Evolutionary conservation across 2,329 filamentous ascomycete species (phyloP), one percentile per base, ranked within the genome.

Genomic region (Hirsutella thompsonii): DNA sequence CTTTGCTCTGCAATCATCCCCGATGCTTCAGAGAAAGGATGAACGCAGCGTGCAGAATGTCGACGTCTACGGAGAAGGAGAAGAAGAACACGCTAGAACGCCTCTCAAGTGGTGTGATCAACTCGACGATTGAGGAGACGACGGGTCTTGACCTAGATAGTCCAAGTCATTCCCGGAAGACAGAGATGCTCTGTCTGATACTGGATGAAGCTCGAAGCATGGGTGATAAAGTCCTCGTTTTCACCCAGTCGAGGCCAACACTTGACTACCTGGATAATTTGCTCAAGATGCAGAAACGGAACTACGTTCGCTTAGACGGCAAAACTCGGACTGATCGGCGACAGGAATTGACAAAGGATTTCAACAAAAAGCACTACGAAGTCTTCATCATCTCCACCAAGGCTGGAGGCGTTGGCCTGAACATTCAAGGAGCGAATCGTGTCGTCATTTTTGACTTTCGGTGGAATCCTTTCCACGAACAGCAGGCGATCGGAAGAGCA

Each of bases 401-500:
- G 44, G 86, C 89, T 8, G 89, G 88, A 19, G 86, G 87, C 0
- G 64, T 88, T 2, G 89, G 89, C 0, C 67, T 94, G 38, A 95
- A 95, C 45, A 81, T 95, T 11, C 75, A 76, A 33, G 80, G 82
- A 1, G 89, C 89, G 1, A 94, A 88, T 55, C 76, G 89, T 18
- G 84, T 94, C 1, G 73, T 95, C 18, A 81, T 95, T 18, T 83
- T 93, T 42, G 89, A 95, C 55, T 86, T 83, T 53, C 69, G 72
- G 45, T 94, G 80, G 62, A 92, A 89, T 47, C 89, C 89, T 0
- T 72, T 79, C 5, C 70, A 80, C 54, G 89, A 94, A 57, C 81
- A 88, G 52, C 89, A 95, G 60, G 89, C 89, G 2, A 76, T 94
- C 39, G 89, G 87, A 2, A 74, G 89, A 40, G 82, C 85, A 0